Percentiles rank a stretch among this genome's conserved stretches.
These are phyloP conservation scores for Aegilops longissima DNA, from an alignment of 176 grass and related monocot genomes.

Conservation along the genomic window DNA sequence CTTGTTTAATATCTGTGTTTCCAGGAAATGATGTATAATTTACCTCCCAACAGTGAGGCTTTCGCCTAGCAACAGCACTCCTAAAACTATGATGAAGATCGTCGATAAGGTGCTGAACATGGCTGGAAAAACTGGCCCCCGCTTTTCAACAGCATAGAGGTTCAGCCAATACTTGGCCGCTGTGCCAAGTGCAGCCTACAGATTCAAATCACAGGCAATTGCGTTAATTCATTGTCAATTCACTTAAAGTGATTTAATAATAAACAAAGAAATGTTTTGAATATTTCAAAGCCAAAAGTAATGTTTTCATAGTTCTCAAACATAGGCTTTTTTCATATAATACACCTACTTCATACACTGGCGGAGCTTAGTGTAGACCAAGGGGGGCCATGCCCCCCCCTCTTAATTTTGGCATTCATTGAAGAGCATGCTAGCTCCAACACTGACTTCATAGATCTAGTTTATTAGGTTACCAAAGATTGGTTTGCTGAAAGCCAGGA, in stretches of 20 bases:
- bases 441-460: too few relatives aligned
- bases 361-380: too few relatives aligned
- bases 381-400: too few relatives aligned
- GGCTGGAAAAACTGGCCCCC: not conserved
- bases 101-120: not conserved
- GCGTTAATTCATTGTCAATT: not conserved
- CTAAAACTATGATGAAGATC: not conserved
- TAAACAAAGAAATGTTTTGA: not conserved
- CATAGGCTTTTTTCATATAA: not conserved
- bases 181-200: not conserved
- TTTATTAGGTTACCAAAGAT: too few relatives aligned
- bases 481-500: too few relatives aligned
- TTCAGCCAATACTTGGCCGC: not conserved
- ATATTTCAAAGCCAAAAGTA: not conserved
- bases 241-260: not conserved
- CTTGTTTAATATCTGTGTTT: not conserved
- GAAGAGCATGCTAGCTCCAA: too few relatives aligned
- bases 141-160: not conserved
- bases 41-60: constrained; percentile 5
- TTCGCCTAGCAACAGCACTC: constrained; percentile 3
- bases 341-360: too few relatives aligned
- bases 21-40: not conserved
- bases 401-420: too few relatives aligned
- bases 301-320: not conserved
- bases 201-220: not conserved